These are phyloP conservation scores for Sphaerulina vaccinii DNA, from an alignment of 2,329 filamentous ascomycete species.

Conservation along the genomic window DNA sequence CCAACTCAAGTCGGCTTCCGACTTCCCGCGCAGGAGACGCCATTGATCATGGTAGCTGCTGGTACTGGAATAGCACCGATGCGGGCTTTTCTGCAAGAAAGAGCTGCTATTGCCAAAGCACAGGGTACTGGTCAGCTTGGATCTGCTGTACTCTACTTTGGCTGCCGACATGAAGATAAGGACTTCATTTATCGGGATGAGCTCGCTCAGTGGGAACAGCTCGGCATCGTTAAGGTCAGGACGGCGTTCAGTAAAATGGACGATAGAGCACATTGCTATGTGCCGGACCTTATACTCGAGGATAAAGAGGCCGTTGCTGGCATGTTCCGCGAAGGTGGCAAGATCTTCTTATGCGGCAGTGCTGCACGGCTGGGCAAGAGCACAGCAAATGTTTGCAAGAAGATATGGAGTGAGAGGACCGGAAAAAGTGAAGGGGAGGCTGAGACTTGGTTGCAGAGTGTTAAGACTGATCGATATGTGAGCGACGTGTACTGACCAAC, in stretches of 20 bases:
- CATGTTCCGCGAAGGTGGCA: slow-evolving; percentile 51
- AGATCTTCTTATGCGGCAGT: slow-evolving; percentile 65
- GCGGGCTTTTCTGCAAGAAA: slow-evolving; percentile 46
- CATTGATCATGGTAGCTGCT: slow-evolving; percentile 54
- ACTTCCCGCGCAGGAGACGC: slow-evolving; percentile 42
- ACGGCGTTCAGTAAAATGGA: slow-evolving; percentile 37
- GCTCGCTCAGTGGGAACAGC: slow-evolving; percentile 18
- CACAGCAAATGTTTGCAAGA: slow-evolving; percentile 43
- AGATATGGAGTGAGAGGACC: slow-evolving; percentile 44
- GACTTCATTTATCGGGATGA: slow-evolving; percentile 37
- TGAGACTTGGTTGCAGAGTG: slow-evolving; percentile 46
- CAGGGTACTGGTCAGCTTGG: slow-evolving; percentile 27
- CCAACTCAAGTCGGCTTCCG: slow-evolving; percentile 42
- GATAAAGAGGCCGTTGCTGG: slow-evolving; percentile 46
- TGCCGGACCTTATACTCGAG: slow-evolving; percentile 52
- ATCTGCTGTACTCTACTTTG: slow-evolving; percentile 36
- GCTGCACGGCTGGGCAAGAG: slow-evolving; percentile 43
- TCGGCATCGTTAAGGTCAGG: slow-evolving; percentile 15
- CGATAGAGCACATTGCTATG: slow-evolving; percentile 46
- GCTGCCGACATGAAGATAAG: slow-evolving; percentile 15
- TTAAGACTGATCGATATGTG: slow-evolving; percentile 49
- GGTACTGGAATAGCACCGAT: slow-evolving; percentile 54
- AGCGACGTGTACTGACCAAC: slow-evolving; percentile 28
- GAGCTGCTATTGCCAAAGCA: slow-evolving; percentile 36
- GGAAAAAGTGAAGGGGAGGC: slow-evolving; percentile 38